phyloP scores from a whole-genome alignment of 768 basidiomycete genomes.

The Lactarius sp. region DNA sequence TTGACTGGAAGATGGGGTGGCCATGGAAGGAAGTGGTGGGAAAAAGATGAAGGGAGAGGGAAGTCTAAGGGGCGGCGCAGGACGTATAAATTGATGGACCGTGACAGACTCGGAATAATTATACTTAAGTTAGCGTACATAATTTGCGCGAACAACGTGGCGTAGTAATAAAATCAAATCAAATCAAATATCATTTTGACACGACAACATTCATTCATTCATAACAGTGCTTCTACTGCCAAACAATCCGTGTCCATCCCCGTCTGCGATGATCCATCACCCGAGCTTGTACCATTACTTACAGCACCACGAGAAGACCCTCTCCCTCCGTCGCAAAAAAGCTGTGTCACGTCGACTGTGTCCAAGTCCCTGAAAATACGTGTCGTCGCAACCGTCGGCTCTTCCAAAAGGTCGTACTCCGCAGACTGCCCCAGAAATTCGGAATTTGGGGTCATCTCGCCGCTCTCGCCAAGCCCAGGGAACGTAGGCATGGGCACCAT shows the following conservation, averaged over 20 bases:
- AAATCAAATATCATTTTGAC: too few species aligned
- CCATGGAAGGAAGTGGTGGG: constrained; percentile 4
- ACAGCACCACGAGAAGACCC: not conserved
- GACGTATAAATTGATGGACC: not conserved
- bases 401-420: constrained; percentile 15
- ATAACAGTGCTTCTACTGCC: constrained; percentile 12
- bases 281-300: not conserved
- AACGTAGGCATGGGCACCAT: not conserved
- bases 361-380: constrained; percentile 5
- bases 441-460: not conserved
- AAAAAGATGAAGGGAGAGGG: not conserved
- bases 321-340: constrained; percentile 1
- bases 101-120: too few species aligned
- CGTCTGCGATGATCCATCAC: not conserved
- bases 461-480: not conserved
- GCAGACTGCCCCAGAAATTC: not conserved
- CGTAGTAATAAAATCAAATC: too few species aligned
- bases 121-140: too few species aligned
- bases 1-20: not conserved
- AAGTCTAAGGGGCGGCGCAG: not conserved
- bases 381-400: not conserved
- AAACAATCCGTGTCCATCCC: not conserved
- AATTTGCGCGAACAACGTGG: too few species aligned
- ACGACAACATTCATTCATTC: not conserved
- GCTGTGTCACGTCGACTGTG: not conserved